These are phyloP conservation scores for Phylloporus sp. DNA, from an alignment of 768 basidiomycete species.

Conservation along the genomic window DNA sequence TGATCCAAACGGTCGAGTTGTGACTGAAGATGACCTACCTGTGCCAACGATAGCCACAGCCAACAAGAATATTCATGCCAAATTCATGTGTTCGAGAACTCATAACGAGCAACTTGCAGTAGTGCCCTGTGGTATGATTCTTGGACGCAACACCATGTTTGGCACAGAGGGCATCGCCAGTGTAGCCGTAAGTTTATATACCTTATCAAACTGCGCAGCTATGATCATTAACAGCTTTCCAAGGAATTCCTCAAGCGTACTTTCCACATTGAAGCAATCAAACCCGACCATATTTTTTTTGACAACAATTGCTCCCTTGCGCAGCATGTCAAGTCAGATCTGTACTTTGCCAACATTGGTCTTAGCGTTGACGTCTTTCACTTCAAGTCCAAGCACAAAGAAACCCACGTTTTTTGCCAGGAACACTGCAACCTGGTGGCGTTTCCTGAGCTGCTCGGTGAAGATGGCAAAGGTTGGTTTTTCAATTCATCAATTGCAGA, in stretches of 20 bases:
- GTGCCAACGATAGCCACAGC: not conserved
- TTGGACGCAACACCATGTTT: not conserved
- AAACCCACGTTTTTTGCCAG: not conserved
- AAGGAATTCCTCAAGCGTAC: slow-evolving; percentile 8
- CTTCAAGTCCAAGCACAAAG: slow-evolving; percentile 17
- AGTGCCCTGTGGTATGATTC: not conserved
- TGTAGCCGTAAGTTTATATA: not conserved
- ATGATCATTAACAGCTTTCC: not conserved
- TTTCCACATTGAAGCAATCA: not conserved
- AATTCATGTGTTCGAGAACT: not conserved
- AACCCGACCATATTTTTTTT: slow-evolving; percentile 3
- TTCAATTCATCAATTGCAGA: not conserved
- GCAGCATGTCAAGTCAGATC: not conserved
- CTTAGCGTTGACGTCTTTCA: slow-evolving; percentile 38
- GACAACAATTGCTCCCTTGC: slow-evolving; percentile 10
- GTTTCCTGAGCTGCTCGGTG: not conserved
- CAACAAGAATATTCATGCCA: not conserved
- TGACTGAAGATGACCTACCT: not conserved
- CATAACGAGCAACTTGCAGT: slow-evolving; percentile 7
- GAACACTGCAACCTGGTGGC: not conserved
- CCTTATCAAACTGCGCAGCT: too few relatives aligned
- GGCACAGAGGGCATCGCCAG: slow-evolving; percentile 3
- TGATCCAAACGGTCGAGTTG: too few relatives aligned
- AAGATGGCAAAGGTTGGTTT: slow-evolving; percentile 6
- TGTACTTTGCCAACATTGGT: slow-evolving; percentile 16